Evolutionary conservation across 768 basidiomycete genomes (phyloP).

Genomic region (Lactarius trivialis): DNA sequence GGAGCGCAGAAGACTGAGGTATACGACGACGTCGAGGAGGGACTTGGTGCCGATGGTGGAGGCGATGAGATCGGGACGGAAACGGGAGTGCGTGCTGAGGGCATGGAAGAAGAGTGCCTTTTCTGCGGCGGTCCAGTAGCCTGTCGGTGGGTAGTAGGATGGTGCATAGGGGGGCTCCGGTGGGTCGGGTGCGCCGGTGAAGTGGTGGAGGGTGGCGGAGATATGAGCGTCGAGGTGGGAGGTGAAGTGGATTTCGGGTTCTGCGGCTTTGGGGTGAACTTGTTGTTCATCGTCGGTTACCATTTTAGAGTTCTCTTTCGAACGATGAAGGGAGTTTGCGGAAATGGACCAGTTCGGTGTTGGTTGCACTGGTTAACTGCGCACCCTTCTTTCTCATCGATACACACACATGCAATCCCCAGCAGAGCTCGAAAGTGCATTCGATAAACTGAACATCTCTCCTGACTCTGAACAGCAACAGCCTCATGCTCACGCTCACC

Average conservation of each 20-base stretch:
- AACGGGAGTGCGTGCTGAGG: conserved; percentile 56
- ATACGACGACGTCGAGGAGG: conserved; percentile 59
- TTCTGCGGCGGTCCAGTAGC: conserved; percentile 63
- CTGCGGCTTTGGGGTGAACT: background rate
- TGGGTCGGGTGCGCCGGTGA: background rate
- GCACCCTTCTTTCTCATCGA: background rate
- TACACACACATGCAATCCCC: background rate
- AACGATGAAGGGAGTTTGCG: background rate
- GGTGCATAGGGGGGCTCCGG: conserved; percentile 21
- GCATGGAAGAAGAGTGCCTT: conserved; percentile 68
- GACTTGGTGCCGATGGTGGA: conserved; percentile 58
- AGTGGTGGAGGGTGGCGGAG: conserved; percentile 11
- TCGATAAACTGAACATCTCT: background rate
- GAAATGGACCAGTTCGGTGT: background rate
- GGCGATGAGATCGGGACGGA: conserved; percentile 74
- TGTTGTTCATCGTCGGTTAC: background rate
- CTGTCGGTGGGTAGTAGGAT: conserved; percentile 26
- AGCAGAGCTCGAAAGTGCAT: background rate
- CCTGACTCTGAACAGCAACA: background rate
- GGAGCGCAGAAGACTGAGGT: conserved; percentile 45
- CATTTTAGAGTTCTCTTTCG: background rate
- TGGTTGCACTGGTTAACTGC: background rate
- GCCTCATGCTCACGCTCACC: background rate
- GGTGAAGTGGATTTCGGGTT: background rate
- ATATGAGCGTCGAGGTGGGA: conserved; percentile 13